Base-by-base conservation (phyloP, 176 grass and related monocot genomes). In the Poa pratensis region DNA sequence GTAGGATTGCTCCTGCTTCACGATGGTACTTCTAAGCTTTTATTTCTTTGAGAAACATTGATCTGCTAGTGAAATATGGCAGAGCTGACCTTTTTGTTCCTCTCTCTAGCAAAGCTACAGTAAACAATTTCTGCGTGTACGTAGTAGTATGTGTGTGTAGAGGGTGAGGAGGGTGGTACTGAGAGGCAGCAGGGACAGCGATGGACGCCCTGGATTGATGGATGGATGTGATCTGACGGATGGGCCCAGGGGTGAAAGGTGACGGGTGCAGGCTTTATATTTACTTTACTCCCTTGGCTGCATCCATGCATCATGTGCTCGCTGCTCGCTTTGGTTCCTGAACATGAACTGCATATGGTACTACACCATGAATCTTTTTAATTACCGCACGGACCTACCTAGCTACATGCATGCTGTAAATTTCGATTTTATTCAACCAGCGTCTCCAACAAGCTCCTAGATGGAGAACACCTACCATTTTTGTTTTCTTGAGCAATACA, bases 151-250 rank as follows among this genome's bases (percentile, higher is more conserved):
- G 46, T 51, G 30, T 40, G 32, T 55, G 13, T 19, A 22, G 58
- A 28, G 53, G 64, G 69, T 45, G 64, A 79, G 79, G 42, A 66
- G 79, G 30, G 75, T 80, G 49, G 27, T 73, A 30, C 61, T 32
- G 61, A 32, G 23, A 51, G 61, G 17, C 69, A 28, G 46, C 58
- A 17, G 34, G 35, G 84, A 86, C 87, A 83, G 27, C 11, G 69
- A 92, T 80, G 87, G 84, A 90, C 79, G 78, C 46, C 22, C 50
- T 0, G 10, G 72, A 87, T 76, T 82, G 85, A 87, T 8, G 10
- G 87, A 85, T 83, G 84, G 88, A 90, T 88, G 81, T 32, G 89
- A 87, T 86, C 60, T 84, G 87, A 92, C 81, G 84, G 87, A 63
- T 69, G 45, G 79, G 30, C 20, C 20, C 67, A 72, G 42, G 12